These are phyloP conservation scores for Malassezia equina DNA, from an alignment of 1,284 basidiomycete genomes.

Conservation along the genomic window DNA sequence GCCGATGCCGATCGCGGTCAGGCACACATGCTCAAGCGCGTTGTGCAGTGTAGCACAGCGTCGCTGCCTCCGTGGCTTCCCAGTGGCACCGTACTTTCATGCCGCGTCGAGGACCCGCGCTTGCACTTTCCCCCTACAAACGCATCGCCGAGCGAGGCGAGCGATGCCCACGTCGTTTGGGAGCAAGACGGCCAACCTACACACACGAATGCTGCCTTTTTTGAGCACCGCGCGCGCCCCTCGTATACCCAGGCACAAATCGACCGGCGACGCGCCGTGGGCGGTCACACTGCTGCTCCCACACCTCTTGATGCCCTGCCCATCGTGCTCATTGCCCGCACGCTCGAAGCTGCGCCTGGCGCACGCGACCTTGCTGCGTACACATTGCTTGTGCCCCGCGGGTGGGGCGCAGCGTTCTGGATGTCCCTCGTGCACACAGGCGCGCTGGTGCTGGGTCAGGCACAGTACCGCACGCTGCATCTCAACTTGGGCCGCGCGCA, in stretches of 20 bases:
- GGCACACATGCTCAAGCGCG: not conserved
- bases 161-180: not conserved
- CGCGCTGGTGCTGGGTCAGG: slow-evolving; percentile 32
- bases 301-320: slow-evolving; percentile 4
- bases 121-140: slow-evolving; percentile 31
- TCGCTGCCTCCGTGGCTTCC: not conserved
- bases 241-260: slow-evolving; percentile 37
- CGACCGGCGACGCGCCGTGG: slow-evolving; percentile 27
- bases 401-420: slow-evolving; percentile 41
- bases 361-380: slow-evolving; percentile 12
- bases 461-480: slow-evolving; percentile 28
- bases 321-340: not conserved
- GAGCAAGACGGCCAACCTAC: not conserved
- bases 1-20: not conserved
- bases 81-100: slow-evolving; percentile 6
- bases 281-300: not conserved
- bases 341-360: not conserved
- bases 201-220: not conserved
- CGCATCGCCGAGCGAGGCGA: not conserved
- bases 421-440: slow-evolving; percentile 33
- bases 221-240: slow-evolving; percentile 11
- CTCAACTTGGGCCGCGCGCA: slow-evolving; percentile 19
- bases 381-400: slow-evolving; percentile 39
- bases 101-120: slow-evolving; percentile 38
- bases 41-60: not conserved